Base-by-base conservation (phyloP, 1,284 basidiomycete species). In the Megacollybia platyphylla region DNA sequence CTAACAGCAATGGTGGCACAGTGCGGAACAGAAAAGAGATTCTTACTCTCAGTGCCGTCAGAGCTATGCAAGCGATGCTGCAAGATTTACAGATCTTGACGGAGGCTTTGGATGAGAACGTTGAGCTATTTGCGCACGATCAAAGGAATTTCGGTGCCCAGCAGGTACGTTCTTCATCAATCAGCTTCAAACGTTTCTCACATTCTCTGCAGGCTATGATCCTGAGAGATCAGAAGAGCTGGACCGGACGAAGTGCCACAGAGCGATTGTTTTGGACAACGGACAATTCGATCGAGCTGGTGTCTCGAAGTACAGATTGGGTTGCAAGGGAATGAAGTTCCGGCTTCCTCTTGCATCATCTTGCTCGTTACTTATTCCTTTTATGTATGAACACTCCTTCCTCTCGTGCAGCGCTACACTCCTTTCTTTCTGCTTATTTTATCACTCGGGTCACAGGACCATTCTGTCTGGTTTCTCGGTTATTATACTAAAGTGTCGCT, bases 141-240 rank as follows among this genome's bases (percentile, higher is more conserved):
- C 84, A 89, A 54, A 71, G 89, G 44, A 93, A 93, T 60, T 88
- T 89, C 60, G 89, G 88, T 39, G 90, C 90, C 45, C 91, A 96
- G 58, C 88, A 92, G 77, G 87, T 88, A 51, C 48, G 72, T 64
- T 64, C 24, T 15, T 42, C 13, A 27, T 11, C 7, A 29, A 40
- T 24, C 27, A 26, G 5, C n/a, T 26, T 9, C 28, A 26, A 27
- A 26, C 17, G 15, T 20, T 34, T 13, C 30, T 48, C 1, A 7
- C 24, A 38, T 36, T 20, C 27, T 41, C 43, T 37, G 6, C 55
- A 93, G 83, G 89, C 90, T 15, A 90, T 93, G 76, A 88, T 96
- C 46, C 67, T 96, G 11, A 73, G 91, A 28, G 84, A 91, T 54
- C 92, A 97, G 61, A 89, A 89, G 61, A 84, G 82, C 55, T 96